Conservation (phyloP, 2,329 filamentous ascomycete species). For the Magnaporthiopsis rhizophila region DNA sequence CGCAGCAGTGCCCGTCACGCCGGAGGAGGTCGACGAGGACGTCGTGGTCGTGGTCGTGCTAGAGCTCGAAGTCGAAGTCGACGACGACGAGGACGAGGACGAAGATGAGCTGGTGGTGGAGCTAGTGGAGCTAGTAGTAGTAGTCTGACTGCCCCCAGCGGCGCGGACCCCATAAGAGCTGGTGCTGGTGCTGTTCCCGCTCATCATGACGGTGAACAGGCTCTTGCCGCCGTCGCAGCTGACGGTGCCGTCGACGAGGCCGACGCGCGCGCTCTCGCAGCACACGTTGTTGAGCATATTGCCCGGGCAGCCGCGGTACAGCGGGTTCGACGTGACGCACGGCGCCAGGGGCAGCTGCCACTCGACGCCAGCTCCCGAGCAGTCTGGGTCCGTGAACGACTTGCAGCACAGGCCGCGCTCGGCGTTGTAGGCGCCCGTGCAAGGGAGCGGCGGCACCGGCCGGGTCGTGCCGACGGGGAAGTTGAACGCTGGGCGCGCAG, state of each 20-base stretch:
- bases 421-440: slow-evolving; percentile 6
- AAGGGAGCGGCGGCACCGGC: slow-evolving; percentile 1
- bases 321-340: slow-evolving; percentile 6
- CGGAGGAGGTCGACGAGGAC: not conserved
- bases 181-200: not conserved
- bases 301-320: slow-evolving; percentile 8
- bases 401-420: slow-evolving; percentile 7
- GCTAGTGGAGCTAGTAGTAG: not conserved
- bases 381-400: not conserved
- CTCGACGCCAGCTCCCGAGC: slow-evolving; percentile 2
- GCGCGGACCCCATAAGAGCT: not conserved
- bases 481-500: not conserved
- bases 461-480: slow-evolving; percentile 1
- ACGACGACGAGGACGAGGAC: too few species aligned
- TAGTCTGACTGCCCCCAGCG: not conserved
- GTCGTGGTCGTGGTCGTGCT: too few species aligned
- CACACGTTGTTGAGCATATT: slow-evolving; percentile 9
- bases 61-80: not conserved
- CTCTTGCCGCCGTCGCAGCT: slow-evolving; percentile 5
- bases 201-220: slow-evolving; percentile 4
- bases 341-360: slow-evolving; percentile 7
- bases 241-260: slow-evolving; percentile 20
- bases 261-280: slow-evolving; percentile 5
- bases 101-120: not conserved
- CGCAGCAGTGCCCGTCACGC: not conserved